Evolutionary conservation across 352 stramenopile species (phyloP).

Genomic region (Hyaloperonospora arabidopsidis): DNA sequence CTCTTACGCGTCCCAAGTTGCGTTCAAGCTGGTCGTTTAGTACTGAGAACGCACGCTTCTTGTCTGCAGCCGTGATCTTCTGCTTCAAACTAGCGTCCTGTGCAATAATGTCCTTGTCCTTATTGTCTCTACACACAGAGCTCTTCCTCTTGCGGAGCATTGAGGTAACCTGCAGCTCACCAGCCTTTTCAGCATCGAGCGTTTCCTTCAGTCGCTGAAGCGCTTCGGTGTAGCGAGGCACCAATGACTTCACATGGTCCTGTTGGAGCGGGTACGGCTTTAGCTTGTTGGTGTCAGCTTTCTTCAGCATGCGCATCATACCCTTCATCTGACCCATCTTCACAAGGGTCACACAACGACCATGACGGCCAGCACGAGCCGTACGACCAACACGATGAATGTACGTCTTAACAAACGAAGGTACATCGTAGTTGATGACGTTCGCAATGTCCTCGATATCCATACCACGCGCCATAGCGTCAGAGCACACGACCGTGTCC

Average conservation of each 20-base stretch:
- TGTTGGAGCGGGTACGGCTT: conserved; percentile 54
- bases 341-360: conserved; percentile 69
- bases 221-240: conserved; percentile 61
- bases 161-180: conserved; percentile 48
- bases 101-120: background rate
- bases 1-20: conserved; percentile 37
- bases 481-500: conserved; percentile 85
- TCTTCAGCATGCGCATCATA: conserved; percentile 77
- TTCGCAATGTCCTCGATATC: conserved; percentile 88
- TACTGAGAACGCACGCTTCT: conserved; percentile 54
- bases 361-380: conserved; percentile 68
- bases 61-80: conserved; percentile 32
- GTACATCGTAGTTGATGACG: conserved; percentile 93
- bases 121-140: conserved; percentile 2
- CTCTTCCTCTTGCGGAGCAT: conserved; percentile 27
- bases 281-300: conserved; percentile 72
- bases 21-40: conserved; percentile 52
- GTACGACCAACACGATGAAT: conserved; percentile 83
- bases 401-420: conserved; percentile 88
- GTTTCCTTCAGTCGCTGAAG: conserved; percentile 71
- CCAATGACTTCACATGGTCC: conserved; percentile 73
- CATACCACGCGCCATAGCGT: conserved; percentile 90
- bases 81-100: conserved; percentile 19
- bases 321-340: conserved; percentile 79
- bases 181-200: conserved; percentile 66